Conservation (phyloP, 306 rosid genomes). For the Dalbergia cultrata region DNA sequence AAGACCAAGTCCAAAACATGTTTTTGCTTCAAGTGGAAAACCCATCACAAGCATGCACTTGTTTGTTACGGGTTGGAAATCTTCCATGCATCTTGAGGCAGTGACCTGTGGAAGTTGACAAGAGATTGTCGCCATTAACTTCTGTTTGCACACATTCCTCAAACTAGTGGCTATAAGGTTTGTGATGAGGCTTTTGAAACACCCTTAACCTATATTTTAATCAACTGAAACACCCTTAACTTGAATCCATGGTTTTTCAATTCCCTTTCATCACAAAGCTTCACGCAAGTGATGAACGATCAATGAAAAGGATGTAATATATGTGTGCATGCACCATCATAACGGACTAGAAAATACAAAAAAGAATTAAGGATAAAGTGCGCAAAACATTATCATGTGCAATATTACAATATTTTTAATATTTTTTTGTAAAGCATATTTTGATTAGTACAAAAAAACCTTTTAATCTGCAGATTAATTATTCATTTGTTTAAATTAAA, state of each 20-base stretch:
- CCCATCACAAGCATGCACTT: constrained; percentile 49
- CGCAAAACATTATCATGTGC: too few species aligned
- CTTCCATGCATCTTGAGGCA: constrained; percentile 54
- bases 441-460: too few species aligned
- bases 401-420: too few species aligned
- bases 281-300: constrained; percentile 44
- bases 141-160: constrained; percentile 21
- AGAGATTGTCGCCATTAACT: constrained; percentile 34
- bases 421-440: too few species aligned
- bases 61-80: constrained; percentile 63
- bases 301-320: constrained; percentile 40
- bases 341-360: not conserved
- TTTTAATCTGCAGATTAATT: not conserved
- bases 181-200: not conserved
- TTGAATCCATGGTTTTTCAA: constrained; percentile 4
- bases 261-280: constrained; percentile 56
- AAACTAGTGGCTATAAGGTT: constrained; percentile 50
- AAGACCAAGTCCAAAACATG: constrained; percentile 37
- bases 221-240: not conserved
- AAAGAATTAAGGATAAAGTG: not conserved
- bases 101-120: constrained; percentile 46
- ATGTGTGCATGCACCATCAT: not conserved
- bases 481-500: not conserved
- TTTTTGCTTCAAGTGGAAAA: constrained; percentile 54
- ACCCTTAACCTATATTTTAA: not conserved